Base-by-base conservation (phyloP, 2,329 filamentous ascomycete species). In the Neodidymelliopsis sp. region DNA sequence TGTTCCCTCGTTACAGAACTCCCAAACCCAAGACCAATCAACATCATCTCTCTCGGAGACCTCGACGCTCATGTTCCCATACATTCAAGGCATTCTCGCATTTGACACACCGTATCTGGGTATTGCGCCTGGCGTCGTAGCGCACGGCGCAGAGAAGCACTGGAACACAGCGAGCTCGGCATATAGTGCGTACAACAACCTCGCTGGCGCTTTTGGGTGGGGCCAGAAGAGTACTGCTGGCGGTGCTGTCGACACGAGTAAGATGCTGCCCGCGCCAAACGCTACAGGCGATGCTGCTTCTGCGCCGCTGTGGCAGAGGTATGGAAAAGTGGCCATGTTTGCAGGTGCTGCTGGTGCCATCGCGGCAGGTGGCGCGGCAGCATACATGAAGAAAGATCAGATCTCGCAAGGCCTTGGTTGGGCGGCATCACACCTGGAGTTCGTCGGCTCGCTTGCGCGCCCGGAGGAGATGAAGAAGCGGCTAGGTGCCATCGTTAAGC, bases 61-160 rank as follows among this genome's bases (percentile, higher is more conserved):
- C 51, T 87, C 82, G 63, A 74, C 76, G 23, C 84, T 96, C 70
- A 93, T 97, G 88, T 97, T 97, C 70, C 93, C 93, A 1, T 93
- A 91, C 72, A 85, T 97, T 57, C 89, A 93, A 73, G 93, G 89
- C 59, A 84, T 97, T 19, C 82, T 97, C 36, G 90, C 92, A 39
- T 96, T 97, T 70, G 93, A 97, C 74, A 99, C 94, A 1, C 94
- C 94, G 1, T 99, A 89, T 70, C 81, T 94, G 1, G 89, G 89
- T 48, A 91, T 92, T 57, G 84, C 87, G 16, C 89, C 90, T 0
- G 88, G 89, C 19, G 88, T 94, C 2, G 86, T 94, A n/a, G 89
- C 90, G 4, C 88, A 93, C 70, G 86, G 87, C 51, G 92, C 93
- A 5, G 91, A 97, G 77, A 87, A 84, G 30, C 91, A 96, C 63